phyloP scores from a whole-genome alignment of 345 rosid species.

The Lepidium aucheri region DNA sequence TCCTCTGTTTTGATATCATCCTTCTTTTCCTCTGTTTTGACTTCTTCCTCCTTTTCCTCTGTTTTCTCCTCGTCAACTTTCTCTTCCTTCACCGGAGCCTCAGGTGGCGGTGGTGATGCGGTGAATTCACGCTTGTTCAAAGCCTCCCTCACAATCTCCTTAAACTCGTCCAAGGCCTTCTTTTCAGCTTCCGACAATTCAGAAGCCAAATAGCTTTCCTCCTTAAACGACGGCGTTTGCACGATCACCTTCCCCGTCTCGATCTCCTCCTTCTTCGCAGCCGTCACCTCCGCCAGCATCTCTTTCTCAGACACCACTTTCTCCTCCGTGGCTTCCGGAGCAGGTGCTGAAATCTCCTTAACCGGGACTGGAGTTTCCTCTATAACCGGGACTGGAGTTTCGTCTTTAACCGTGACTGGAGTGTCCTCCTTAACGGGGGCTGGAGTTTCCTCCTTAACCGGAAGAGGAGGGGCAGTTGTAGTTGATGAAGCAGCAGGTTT shows the following conservation, averaged over 20 bases:
- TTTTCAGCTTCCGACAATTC: slow-evolving; percentile 46
- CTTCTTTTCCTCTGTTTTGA: slow-evolving; percentile 22
- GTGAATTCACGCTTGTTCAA: slow-evolving; percentile 43
- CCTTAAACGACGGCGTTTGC: slow-evolving; percentile 55
- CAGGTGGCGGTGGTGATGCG: slow-evolving; percentile 25
- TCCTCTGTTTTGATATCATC: slow-evolving; percentile 18
- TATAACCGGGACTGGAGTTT: slow-evolving; percentile 17
- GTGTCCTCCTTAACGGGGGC: slow-evolving; percentile 21
- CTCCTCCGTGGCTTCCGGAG: slow-evolving; percentile 14
- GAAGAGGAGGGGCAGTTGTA: not conserved
- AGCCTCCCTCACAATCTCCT: slow-evolving; percentile 46
- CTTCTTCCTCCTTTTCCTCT: slow-evolving; percentile 28
- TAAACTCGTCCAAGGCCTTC: slow-evolving; percentile 50
- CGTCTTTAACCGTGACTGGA: too few relatives aligned
- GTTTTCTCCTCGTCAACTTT: slow-evolving; percentile 11
- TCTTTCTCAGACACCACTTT: slow-evolving; percentile 30
- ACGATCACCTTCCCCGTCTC: slow-evolving; percentile 18
- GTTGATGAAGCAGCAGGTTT: slow-evolving; percentile 10
- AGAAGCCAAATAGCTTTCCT: slow-evolving; percentile 52
- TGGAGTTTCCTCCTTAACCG: slow-evolving; percentile 21
- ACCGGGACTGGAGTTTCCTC: slow-evolving; percentile 21
- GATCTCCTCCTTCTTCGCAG: slow-evolving; percentile 11
- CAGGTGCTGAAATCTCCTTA: slow-evolving; percentile 14
- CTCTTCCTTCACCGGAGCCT: slow-evolving; percentile 23
- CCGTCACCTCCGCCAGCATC: slow-evolving; percentile 19